Evolutionary conservation across 495 filamentous ascomycete species (phyloP).

Genomic region (Penicillium salamii): DNA sequence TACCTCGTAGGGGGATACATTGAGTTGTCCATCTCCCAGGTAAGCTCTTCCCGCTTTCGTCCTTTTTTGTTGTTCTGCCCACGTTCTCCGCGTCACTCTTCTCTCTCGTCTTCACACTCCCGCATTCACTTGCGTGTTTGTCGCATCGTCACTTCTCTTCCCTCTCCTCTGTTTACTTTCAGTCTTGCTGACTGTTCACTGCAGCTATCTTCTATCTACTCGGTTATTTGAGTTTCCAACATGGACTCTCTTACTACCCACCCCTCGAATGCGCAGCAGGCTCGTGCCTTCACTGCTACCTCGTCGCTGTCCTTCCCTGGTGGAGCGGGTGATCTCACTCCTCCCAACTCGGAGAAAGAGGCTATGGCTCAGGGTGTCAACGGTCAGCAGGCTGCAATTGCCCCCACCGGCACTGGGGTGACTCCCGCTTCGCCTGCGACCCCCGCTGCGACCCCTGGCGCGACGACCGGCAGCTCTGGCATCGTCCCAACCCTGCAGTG

Average conservation of each 20-base stretch:
- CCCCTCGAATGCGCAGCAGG: constrained; percentile 81
- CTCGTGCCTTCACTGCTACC: constrained; percentile 85
- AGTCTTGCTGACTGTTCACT: background rate
- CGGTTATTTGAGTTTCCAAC: constrained; percentile 26
- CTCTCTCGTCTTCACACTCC: too few species aligned
- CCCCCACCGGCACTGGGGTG: constrained; percentile 74
- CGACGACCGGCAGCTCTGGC: constrained; percentile 75
- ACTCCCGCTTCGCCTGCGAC: constrained; percentile 94
- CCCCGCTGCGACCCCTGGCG: constrained; percentile 88
- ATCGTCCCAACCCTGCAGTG: constrained; percentile 98
- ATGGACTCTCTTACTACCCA: constrained; percentile 93
- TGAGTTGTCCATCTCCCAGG: constrained; percentile 97
- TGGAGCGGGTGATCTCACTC: constrained; percentile 75
- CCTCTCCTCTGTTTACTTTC: too few species aligned
- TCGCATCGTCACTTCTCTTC: too few species aligned
- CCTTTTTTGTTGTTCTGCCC: constrained; percentile 4
- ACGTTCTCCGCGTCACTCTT: constrained; percentile 9
- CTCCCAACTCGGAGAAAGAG: constrained; percentile 67
- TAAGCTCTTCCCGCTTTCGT: constrained; percentile 44
- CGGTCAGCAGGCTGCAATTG: constrained; percentile 58
- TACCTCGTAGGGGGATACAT: constrained; percentile 79
- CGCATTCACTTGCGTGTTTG: too few species aligned
- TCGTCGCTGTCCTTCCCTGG: constrained; percentile 88
- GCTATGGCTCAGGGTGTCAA: constrained; percentile 46
- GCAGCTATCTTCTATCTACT: constrained; percentile 11